Evolutionary conservation across 2,329 filamentous ascomycete genomes (phyloP).

Genomic region (Thermothelomyces thermophilus): DNA sequence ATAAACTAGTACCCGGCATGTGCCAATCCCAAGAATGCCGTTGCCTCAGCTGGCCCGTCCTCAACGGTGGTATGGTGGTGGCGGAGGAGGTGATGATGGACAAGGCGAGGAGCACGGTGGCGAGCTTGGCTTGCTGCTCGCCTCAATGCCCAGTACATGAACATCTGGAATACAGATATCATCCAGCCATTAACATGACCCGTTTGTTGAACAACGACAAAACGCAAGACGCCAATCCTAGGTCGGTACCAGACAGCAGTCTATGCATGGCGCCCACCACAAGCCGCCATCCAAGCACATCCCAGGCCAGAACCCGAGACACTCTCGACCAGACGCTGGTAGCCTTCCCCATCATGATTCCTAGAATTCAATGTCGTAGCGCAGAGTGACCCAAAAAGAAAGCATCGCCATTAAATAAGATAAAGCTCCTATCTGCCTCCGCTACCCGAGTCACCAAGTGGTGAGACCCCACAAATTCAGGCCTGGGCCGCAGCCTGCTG

Average conservation of each 20-base stretch:
- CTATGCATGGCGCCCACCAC: background rate
- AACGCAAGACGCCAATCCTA: background rate
- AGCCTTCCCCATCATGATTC: background rate
- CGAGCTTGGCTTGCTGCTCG: constrained; percentile 6
- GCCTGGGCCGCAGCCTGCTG: constrained; percentile 25
- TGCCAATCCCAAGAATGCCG: constrained; percentile 7
- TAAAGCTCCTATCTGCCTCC: background rate
- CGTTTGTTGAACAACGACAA: constrained; percentile 4
- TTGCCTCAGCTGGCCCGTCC: constrained; percentile 1
- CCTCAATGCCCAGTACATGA: constrained; percentile 4
- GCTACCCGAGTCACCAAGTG: background rate
- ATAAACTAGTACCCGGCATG: constrained; percentile 13
- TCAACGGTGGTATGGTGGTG: background rate
- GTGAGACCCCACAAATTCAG: constrained; percentile 14
- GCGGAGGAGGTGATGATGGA: too few species aligned
- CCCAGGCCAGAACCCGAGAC: background rate
- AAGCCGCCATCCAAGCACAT: constrained; percentile 1
- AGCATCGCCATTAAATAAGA: constrained; percentile 2
- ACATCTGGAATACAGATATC: constrained; percentile 2
- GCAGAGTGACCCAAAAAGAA: background rate
- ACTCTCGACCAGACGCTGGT: background rate
- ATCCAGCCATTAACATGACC: constrained; percentile 4
- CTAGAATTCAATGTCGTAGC: background rate
- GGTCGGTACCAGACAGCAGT: background rate
- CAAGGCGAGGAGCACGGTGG: too few species aligned